Conservation (phyloP, 2,329 filamentous ascomycete species). For the Alternaria consortialis region DNA sequence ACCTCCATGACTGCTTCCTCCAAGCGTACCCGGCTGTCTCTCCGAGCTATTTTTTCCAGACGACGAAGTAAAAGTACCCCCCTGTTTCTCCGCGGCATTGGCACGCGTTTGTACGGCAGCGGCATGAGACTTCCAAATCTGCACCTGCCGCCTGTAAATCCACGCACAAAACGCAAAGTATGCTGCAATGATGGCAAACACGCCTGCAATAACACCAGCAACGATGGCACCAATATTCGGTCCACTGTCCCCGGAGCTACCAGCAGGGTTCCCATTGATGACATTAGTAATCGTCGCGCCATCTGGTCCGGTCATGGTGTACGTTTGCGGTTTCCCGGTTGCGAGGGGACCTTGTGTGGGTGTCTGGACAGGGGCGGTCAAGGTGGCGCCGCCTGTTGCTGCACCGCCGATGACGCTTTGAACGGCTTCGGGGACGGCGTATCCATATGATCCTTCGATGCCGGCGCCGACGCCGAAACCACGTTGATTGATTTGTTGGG, state of each 20-base stretch:
- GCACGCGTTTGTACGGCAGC: constrained; percentile 69
- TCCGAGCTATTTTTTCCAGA: constrained; percentile 38
- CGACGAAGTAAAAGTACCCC: constrained; percentile 36
- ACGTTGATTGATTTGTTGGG: constrained; percentile 63
- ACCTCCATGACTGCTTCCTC: constrained; percentile 24
- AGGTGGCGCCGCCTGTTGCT: constrained; percentile 72
- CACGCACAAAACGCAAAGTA: constrained; percentile 77
- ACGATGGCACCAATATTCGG: constrained; percentile 65
- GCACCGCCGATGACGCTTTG: constrained; percentile 73
- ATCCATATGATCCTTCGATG: constrained; percentile 69
- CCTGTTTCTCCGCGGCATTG: constrained; percentile 49
- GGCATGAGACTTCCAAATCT: constrained; percentile 74
- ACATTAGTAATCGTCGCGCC: constrained; percentile 54
- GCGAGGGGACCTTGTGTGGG: constrained; percentile 75
- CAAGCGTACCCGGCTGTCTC: constrained; percentile 24
- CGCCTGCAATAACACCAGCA: constrained; percentile 70
- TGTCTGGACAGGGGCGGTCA: constrained; percentile 68
- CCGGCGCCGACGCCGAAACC: constrained; percentile 62
- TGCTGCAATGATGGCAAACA: constrained; percentile 67
- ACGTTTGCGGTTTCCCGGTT: constrained; percentile 74
- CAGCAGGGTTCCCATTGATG: constrained; percentile 35
- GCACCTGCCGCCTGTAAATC: constrained; percentile 76
- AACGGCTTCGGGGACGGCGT: constrained; percentile 73
- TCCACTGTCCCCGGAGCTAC: constrained; percentile 37
- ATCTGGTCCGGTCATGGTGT: constrained; percentile 64